Evolutionary conservation across 2,329 filamentous ascomycete genomes (phyloP), one percentile per base, ranked within the genome.

Genomic region (Escovopsis sp.): DNA sequence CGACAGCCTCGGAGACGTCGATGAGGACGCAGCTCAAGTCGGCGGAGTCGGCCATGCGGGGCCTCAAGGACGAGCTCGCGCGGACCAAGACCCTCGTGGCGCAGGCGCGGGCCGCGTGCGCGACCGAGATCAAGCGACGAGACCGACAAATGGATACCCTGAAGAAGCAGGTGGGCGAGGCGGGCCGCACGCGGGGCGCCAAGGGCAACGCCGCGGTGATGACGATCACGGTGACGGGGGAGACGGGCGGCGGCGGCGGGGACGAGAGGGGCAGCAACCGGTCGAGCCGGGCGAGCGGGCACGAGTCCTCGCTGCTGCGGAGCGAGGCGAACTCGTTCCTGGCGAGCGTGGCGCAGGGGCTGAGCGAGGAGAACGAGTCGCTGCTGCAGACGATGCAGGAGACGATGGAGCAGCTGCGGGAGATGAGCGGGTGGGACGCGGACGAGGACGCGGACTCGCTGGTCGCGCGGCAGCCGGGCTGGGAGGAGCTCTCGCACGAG

Each of bases 281-380:
- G 8, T 30, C 27, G 27, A 30, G 27, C 27, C 27, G 27, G 11
- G 46, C 48, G 7, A 52, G 53, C 2, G 53, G 58, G 3, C 53
- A 71, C 61, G 56, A 74, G 64, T 74, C 89, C 59, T 83, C 77
- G 51, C 9, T 11, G 11, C 64, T 96, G 46, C 79, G 80, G 52
- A 77, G 81, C 57, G 91, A 96, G 62, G 94, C 89, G 5, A 94
- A 89, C 38, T 80, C 87, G 39, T 95, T 95, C 55, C 66, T 98
- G 43, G 91, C 88, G 0, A 79, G 84, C 53, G 65, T 94, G 44
- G 88, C 85, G 27, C 82, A 84, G 56, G 78, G 76, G 33, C 65
- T 96, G 44, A 91, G 86, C 54, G 85, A 94, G 50, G 91, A 98
- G 59, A 98, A 98, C 53, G 88, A 95, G 55, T 73, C 75, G 5